A percentile compares a stretch with the other conserved stretches of the same genome.
Evolutionary conservation across 2,329 filamentous ascomycete species (phyloP).

Genomic region (Ophiostoma piceae): DNA sequence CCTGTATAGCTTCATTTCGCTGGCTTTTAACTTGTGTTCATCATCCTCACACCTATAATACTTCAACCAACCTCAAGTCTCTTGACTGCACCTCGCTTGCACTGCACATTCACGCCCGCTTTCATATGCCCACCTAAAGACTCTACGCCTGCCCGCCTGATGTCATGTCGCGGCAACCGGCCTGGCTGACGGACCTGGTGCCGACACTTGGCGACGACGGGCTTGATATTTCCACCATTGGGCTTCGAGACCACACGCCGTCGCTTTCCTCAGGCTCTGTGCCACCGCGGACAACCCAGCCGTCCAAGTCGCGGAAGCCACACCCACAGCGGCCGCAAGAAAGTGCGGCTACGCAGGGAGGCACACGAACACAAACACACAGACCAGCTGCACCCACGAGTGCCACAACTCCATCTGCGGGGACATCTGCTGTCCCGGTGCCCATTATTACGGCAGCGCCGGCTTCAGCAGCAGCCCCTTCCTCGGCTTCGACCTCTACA

Average conservation of each 20-base stretch:
- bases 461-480: neutral
- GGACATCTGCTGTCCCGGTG: neutral
- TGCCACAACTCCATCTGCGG: neutral
- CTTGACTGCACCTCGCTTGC: neutral
- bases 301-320: neutral
- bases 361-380: neutral
- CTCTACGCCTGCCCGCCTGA: neutral
- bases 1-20: neutral
- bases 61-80: neutral
- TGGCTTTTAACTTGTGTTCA: neutral
- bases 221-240: neutral
- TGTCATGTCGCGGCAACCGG: conserved; percentile 23
- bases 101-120: neutral
- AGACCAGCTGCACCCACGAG: neutral
- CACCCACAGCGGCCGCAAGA: conserved; percentile 9
- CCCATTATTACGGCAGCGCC: neutral
- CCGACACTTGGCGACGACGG: conserved; percentile 8
- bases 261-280: neutral
- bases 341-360: neutral
- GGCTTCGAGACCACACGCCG: neutral
- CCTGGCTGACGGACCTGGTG: conserved; percentile 14
- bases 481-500: neutral
- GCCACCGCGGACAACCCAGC: conserved; percentile 5
- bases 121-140: conserved; percentile 7
- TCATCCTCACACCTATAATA: neutral